phyloP scores from a whole-genome alignment of 2,329 filamentous ascomycete genomes.

The Pseudogymnoascus verrucosus region DNA sequence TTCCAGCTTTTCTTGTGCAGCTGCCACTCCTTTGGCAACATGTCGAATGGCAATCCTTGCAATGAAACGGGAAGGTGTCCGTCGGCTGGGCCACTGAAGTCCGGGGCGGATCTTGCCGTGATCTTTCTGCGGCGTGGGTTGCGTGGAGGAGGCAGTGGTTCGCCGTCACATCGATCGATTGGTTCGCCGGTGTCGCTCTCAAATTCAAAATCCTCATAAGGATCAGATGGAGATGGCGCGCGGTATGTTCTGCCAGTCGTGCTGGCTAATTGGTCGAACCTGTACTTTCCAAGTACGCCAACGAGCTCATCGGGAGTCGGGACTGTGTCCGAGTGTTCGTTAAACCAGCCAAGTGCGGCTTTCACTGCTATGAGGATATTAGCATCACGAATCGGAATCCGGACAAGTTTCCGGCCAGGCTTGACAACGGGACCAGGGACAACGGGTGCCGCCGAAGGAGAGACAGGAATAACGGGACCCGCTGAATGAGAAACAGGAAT shows the following conservation, averaged over 20 bases:
- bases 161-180: background rate
- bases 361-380: background rate
- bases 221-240: background rate
- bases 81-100: background rate
- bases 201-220: background rate
- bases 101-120: background rate
- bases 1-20: background rate
- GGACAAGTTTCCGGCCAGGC: background rate
- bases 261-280: background rate
- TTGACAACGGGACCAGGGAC: background rate
- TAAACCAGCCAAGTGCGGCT: background rate
- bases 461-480: background rate
- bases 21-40: background rate
- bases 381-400: background rate
- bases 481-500: background rate
- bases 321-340: background rate
- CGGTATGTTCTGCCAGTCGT: background rate
- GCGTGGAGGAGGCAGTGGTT: background rate
- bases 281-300: background rate
- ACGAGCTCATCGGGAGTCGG: background rate
- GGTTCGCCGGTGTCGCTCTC: slow-evolving; percentile 1
- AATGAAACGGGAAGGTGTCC: background rate
- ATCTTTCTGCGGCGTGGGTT: background rate
- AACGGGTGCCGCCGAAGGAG: background rate
- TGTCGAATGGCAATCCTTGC: background rate